Conservation (phyloP, 176 grass and related monocot genomes). For the Triticum urartu region DNA sequence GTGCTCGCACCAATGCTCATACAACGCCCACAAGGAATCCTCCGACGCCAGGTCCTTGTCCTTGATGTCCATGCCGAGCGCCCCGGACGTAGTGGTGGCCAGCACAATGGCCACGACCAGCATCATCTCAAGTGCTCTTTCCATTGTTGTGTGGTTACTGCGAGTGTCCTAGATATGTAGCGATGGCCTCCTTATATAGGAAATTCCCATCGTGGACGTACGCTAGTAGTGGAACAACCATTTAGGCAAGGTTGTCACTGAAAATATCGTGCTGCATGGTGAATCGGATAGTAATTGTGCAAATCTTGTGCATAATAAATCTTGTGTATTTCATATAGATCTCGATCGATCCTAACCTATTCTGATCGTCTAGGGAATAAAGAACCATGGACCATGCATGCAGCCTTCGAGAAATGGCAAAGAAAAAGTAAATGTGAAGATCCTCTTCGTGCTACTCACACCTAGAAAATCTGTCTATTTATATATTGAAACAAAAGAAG, state of each 20-base stretch:
- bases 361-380: no score
- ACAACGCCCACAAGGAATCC: slow-evolving; percentile 34
- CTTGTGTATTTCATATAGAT: neutral
- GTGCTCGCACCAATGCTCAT: slow-evolving; percentile 42
- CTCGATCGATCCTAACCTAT: no score
- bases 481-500: neutral
- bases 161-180: neutral
- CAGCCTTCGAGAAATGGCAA: neutral
- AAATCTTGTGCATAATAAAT: neutral
- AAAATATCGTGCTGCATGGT: no score
- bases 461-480: neutral
- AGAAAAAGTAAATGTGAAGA: neutral
- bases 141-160: neutral
- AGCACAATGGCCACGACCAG: neutral
- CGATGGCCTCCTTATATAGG: neutral
- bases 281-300: neutral
- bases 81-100: no score
- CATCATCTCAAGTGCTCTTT: neutral
- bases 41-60: slow-evolving; percentile 46
- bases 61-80: neutral
- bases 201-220: neutral
- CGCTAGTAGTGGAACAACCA: no score
- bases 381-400: neutral
- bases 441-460: neutral
- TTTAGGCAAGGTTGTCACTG: neutral